Base-by-base conservation (phyloP, 1,284 basidiomycete genomes). In the Ustilago loliicola region DNA sequence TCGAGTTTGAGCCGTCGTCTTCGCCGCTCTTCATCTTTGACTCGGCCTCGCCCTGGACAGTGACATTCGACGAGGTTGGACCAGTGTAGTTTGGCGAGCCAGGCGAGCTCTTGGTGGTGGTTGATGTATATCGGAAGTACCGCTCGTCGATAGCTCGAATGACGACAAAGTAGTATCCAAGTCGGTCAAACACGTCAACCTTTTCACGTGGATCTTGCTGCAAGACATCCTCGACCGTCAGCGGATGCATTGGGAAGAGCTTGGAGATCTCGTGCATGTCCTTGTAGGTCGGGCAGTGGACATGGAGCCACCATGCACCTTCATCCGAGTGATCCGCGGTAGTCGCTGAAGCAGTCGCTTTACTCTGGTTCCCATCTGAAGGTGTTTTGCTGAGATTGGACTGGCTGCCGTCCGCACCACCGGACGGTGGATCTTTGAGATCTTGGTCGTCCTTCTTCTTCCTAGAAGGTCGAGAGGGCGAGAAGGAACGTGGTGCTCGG, bases 211-310 rank as follows among this genome's bases (percentile, higher is more conserved):
- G 92, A 76, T 98, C 95, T 87, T 94, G 92, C 76, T 95, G 94
- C n/a, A 98, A 87, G 38, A 98, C 94, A 88, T 98, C 96, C 87
- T 98, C 96, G 17, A 98, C 90, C 0, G 96, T 98, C 23, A 98
- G 89, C 0, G 96, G 96, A 86, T 98, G 96, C 2, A 98, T 89
- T 60, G 94, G 93, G 29, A 98, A 89, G 21, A 94, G 93, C 89
- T 94, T 94, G 61, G 94, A 93, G 58, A 98, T 90, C 23, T 93
- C 91, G 64, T 92, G 90, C 90, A 98, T 91, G 86, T 97, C 95
- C 61, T 93, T 92, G 90, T 94, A 95, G 0, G 92, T 92, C 1
- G 96, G 95, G 80, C 92, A 95, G 21, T 93, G 90, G 2, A 98
- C 91, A 84, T 98, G 95, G 29, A 98, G 88, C 91, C 95, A 98